Evolutionary conservation across 1,284 basidiomycete species (phyloP).

Genomic region (Tilletia caries): DNA sequence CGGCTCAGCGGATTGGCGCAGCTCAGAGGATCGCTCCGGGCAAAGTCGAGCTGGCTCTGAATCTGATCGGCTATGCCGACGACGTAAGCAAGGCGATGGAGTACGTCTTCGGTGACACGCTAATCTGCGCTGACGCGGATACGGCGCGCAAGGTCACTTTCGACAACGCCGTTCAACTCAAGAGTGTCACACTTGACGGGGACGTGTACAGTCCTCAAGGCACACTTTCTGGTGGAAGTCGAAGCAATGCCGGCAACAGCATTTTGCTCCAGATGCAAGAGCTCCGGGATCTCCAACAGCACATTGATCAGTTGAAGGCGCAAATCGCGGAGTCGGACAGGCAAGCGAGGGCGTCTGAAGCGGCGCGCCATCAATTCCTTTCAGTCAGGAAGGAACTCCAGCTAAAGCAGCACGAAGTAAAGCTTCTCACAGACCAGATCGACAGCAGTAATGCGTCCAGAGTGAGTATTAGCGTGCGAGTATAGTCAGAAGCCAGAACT

Average conservation of each 20-base stretch:
- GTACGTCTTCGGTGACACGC: conserved; percentile 88
- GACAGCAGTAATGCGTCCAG: conserved; percentile 82
- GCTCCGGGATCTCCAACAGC: conserved; percentile 65
- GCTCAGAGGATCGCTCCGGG: conserved; percentile 75
- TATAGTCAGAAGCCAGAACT: not conserved
- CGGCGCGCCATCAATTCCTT: conserved; percentile 61
- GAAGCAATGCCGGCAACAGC: conserved; percentile 68
- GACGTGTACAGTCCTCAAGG: conserved; percentile 97
- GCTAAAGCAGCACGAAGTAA: conserved; percentile 82
- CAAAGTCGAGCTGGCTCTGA: conserved; percentile 79
- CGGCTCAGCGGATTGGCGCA: conserved; percentile 70
- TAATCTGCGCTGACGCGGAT: conserved; percentile 85
- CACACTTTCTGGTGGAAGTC: conserved; percentile 85
- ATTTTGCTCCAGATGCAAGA: conserved; percentile 82
- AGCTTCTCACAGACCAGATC: conserved; percentile 77
- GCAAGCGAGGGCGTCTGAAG: conserved; percentile 6
- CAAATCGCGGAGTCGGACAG: conserved; percentile 61
- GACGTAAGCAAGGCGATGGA: conserved; percentile 85
- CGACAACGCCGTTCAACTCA: conserved; percentile 67
- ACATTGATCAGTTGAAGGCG: conserved; percentile 62
- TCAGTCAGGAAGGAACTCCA: conserved; percentile 70
- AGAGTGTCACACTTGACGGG: conserved; percentile 87
- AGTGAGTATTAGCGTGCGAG: conserved; percentile 59
- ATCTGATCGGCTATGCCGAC: conserved; percentile 77
- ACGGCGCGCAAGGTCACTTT: conserved; percentile 89